Evolutionary conservation across 202 grass and related monocot genomes (phyloP).

Genomic region (Musa balbisiana): DNA sequence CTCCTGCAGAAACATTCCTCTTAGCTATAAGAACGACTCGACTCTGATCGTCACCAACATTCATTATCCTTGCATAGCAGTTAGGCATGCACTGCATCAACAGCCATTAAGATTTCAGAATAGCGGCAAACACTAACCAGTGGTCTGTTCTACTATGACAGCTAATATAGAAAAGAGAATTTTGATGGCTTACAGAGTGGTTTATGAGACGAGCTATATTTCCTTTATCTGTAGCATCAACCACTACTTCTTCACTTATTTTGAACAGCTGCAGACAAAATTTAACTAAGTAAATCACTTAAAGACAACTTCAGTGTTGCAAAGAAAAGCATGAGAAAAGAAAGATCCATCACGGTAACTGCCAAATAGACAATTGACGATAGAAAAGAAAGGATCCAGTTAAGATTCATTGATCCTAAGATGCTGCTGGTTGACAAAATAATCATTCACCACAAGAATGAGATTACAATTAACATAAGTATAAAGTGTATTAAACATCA

Average conservation of each 20-base stretch:
- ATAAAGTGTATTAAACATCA: too few relatives aligned
- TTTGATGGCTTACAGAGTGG: constrained; percentile 55
- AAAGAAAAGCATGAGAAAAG: neutral
- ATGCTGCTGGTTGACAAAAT: too few relatives aligned
- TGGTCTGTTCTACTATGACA: neutral
- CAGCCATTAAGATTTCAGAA: constrained; percentile 6
- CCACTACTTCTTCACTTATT: constrained; percentile 86
- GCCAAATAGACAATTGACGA: too few relatives aligned
- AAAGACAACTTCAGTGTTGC: neutral
- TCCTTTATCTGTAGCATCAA: constrained; percentile 87
- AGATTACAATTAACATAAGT: too few relatives aligned
- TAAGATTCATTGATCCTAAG: too few relatives aligned
- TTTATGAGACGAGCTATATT: constrained; percentile 91
- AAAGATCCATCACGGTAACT: neutral
- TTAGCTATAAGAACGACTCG: constrained; percentile 79
- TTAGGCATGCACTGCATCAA: constrained; percentile 77
- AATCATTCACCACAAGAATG: too few relatives aligned
- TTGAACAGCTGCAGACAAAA: constrained; percentile 70
- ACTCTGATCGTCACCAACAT: constrained; percentile 44
- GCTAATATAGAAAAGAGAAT: constrained; percentile 1
- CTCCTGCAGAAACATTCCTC: constrained; percentile 61
- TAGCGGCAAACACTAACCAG: neutral
- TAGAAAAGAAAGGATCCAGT: too few relatives aligned
- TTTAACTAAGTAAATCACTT: constrained; percentile 8
- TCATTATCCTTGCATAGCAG: constrained; percentile 95